Evolutionary conservation across 2,329 filamentous ascomycete genomes (phyloP), one percentile per base, ranked within the genome.

Genomic region (Chaetomiaceae sp.): DNA sequence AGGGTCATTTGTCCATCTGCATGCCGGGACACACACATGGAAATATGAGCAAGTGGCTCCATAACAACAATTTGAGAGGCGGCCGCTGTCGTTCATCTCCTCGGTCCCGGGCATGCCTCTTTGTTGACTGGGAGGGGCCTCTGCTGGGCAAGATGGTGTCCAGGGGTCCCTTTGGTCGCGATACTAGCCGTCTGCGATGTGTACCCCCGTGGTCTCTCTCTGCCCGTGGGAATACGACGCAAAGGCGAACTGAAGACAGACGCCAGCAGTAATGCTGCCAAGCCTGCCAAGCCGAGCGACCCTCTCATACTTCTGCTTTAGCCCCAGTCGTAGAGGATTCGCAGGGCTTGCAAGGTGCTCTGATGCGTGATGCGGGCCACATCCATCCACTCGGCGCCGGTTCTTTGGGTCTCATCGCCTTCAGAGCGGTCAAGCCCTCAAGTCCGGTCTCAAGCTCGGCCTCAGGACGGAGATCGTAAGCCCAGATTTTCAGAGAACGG

Each of bases 331-430:
- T n/a, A 37, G 10, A n/a, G 33, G 42, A 38, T 45, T 58, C 29
- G 33, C 57, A 57, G 43, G 55, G 52, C 56, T 54, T 53, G 44
- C 55, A 53, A 53, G 57, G 57, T 42, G 41, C 58, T 34, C 47
- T 51, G 42, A 53, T 40, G 51, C 32, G 30, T 20, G 49, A 36
- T 14, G 37, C 49, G 52, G 53, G 56, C 51, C 51, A 53, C 55
- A 47, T 46, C 57, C 59, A 56, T 51, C 23, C 43, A 34, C 33
- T 56, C 56, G 57, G 57, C 30, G 54, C 54, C 52, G 48, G 44
- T 27, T 50, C 42, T 49, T 52, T 51, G 54, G 56, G 59, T 56
- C 51, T 45, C 48, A 56, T 7, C 9, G 32, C 23, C 18, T 32
- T 13, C 10, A 9, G 20, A n/a, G 46, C 36, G 36, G 36, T 41